Evolutionary conservation across 768 basidiomycete genomes (phyloP).

Genomic region (Glaciozyma antarctica): DNA sequence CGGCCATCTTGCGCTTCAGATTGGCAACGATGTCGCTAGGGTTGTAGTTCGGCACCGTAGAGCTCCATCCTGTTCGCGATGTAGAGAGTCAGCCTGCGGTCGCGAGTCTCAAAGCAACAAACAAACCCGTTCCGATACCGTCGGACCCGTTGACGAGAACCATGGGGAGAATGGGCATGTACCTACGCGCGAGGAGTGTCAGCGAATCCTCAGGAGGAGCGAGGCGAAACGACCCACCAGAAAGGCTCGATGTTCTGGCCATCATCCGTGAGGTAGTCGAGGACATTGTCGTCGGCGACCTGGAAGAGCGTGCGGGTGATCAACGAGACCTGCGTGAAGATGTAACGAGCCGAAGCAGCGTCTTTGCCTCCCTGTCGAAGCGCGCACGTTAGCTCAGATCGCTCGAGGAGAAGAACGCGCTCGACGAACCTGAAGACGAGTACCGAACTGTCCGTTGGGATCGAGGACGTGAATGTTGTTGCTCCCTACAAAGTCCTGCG

Average conservation of each 20-base stretch:
- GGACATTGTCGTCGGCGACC: conserved; percentile 72
- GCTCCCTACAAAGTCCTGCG: conserved; percentile 87
- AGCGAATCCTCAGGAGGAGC: background rate
- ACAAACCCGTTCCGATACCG: conserved; percentile 87
- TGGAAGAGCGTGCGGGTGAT: conserved; percentile 72
- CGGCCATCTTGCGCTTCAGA: conserved; percentile 72
- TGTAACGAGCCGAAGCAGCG: conserved; percentile 91
- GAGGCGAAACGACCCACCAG: conserved; percentile 41
- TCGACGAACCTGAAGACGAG: conserved; percentile 47
- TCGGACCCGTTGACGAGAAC: conserved; percentile 88
- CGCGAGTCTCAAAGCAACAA: background rate
- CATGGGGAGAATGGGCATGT: conserved; percentile 79
- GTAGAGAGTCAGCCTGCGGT: background rate
- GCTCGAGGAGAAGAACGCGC: conserved; percentile 8
- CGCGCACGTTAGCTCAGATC: background rate
- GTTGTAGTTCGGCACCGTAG: conserved; percentile 81
- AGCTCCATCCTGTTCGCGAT: conserved; percentile 72
- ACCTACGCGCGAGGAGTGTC: conserved; percentile 38
- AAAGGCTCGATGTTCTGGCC: conserved; percentile 80
- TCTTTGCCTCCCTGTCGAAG: conserved; percentile 73
- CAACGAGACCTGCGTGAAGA: conserved; percentile 68
- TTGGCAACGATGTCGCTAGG: conserved; percentile 83
- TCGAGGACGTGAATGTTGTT: conserved; percentile 84
- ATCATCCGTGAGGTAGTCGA: conserved; percentile 77
- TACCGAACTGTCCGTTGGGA: conserved; percentile 92